Conservation (phyloP, 2,329 filamentous ascomycete species). For the Sphaceloma murrayae region DNA sequence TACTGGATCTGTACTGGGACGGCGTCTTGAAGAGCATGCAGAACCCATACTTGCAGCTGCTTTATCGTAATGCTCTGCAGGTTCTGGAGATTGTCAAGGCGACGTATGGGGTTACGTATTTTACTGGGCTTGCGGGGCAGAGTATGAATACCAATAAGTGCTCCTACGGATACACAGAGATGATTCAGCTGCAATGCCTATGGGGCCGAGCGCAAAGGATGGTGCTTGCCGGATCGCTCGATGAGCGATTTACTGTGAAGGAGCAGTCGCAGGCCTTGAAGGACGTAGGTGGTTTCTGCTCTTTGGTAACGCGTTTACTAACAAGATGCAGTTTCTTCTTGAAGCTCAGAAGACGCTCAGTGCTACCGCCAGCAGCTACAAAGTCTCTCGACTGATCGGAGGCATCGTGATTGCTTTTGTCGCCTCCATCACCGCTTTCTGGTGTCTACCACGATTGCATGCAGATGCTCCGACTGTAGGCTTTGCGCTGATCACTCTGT, state of each 20-base stretch:
- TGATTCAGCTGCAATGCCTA: constrained; percentile 8
- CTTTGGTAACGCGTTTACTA: too few species aligned
- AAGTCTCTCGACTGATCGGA: constrained; percentile 52
- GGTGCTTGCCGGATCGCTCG: constrained; percentile 7
- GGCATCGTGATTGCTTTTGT: constrained; percentile 37
- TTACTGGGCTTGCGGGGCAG: constrained; percentile 27
- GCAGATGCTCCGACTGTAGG: constrained; percentile 29
- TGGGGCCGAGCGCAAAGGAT: constrained; percentile 13
- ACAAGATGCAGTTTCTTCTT: constrained; percentile 50
- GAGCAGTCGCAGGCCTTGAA: constrained; percentile 8
- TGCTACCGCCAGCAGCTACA: constrained; percentile 85
- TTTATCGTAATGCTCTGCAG: constrained; percentile 71
- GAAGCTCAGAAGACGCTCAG: constrained; percentile 73
- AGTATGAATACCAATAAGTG: constrained; percentile 13
- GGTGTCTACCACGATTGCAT: constrained; percentile 24
- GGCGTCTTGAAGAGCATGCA: constrained; percentile 15
- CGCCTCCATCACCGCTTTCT: constrained; percentile 33
- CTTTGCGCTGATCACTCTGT: constrained; percentile 28
- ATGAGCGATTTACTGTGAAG: constrained; percentile 5
- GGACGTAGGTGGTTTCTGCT: constrained; percentile 9
- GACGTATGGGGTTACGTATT: constrained; percentile 50
- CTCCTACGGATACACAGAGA: constrained; percentile 1
- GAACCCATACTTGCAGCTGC: constrained; percentile 49
- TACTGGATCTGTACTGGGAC: constrained; percentile 63
- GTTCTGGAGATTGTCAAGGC: constrained; percentile 67